Conservation (phyloP, 2,329 filamentous ascomycete species). For the Colletotrichum sidae region DNA sequence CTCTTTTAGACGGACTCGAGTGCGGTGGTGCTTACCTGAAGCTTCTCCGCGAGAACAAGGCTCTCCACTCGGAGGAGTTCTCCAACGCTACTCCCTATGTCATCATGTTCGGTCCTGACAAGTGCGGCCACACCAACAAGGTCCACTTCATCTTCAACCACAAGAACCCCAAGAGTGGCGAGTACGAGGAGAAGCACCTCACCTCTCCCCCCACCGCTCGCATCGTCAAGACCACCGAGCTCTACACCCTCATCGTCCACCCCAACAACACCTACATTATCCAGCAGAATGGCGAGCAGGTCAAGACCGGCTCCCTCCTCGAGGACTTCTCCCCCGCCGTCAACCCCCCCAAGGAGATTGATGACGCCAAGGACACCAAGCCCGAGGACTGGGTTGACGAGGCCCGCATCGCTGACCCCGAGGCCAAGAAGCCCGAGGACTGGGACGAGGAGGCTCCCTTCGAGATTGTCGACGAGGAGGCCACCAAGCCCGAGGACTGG, state of each 20-base stretch:
- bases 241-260: slow-evolving; percentile 97
- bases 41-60: slow-evolving; percentile 97
- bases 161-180: slow-evolving; percentile 99
- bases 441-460: slow-evolving; percentile 99
- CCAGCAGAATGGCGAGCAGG: slow-evolving; percentile 88
- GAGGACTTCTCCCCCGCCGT: slow-evolving; percentile 95
- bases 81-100: slow-evolving; percentile 97
- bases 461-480: slow-evolving; percentile 94
- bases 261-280: slow-evolving; percentile 96
- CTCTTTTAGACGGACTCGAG: slow-evolving; percentile 82
- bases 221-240: slow-evolving; percentile 90
- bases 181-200: slow-evolving; percentile 99
- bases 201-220: slow-evolving; percentile 84
- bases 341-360: slow-evolving; percentile 95
- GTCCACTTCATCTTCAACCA: slow-evolving; percentile 99
- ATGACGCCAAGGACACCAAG: slow-evolving; percentile 93
- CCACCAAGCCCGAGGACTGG: slow-evolving; percentile 94
- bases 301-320: slow-evolving; percentile 90
- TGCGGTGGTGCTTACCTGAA: slow-evolving; percentile 99
- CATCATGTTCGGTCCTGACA: slow-evolving; percentile 99
- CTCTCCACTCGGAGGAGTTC: slow-evolving; percentile 97
- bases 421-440: slow-evolving; percentile 95
- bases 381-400: slow-evolving; percentile 96
- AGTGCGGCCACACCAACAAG: slow-evolving; percentile 99
- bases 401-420: slow-evolving; percentile 89